These are phyloP conservation scores for Echium plantagineum DNA, from an alignment of 257 asterid species.

Conservation along the genomic window DNA sequence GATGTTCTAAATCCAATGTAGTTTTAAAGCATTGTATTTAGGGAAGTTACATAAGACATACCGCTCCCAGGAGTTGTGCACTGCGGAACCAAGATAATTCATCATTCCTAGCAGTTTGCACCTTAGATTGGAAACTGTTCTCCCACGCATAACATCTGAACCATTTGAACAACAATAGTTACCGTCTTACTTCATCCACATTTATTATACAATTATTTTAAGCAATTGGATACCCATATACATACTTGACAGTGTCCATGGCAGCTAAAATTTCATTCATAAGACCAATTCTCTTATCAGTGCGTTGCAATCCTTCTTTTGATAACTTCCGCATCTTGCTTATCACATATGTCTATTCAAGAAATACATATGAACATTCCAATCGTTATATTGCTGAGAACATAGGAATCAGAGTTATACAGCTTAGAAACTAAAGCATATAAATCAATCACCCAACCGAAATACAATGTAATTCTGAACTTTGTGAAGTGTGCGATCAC, in stretches of 20 bases:
- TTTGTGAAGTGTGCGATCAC: too few species aligned
- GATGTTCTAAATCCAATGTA: too few species aligned
- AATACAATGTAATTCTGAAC: too few species aligned
- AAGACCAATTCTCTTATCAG: constrained; percentile 94
- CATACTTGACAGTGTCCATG: constrained; percentile 95
- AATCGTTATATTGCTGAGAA: too few species aligned
- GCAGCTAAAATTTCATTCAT: constrained; percentile 98
- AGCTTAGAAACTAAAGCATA: background rate
- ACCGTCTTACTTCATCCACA: background rate
- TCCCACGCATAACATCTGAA: constrained; percentile 98
- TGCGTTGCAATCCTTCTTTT: constrained; percentile 80
- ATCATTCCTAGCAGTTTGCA: constrained; percentile 65
- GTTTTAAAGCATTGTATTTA: background rate
- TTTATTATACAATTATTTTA: too few species aligned
- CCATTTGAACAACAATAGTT: constrained; percentile 12
- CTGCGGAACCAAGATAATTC: constrained; percentile 80
- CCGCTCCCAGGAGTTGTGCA: constrained; percentile 86
- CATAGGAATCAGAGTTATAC: background rate
- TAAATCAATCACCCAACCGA: too few species aligned
- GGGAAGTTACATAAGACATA: constrained; percentile 19
- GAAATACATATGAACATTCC: constrained; percentile 12
- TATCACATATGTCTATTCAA: constrained; percentile 59
- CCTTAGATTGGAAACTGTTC: constrained; percentile 71
- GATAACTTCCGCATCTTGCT: constrained; percentile 87
- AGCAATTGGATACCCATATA: constrained; percentile 2